Evolutionary conservation across 1,284 basidiomycete genomes (phyloP), one percentile per base, ranked within the genome.

Genomic region (Malassezia psittaci): DNA sequence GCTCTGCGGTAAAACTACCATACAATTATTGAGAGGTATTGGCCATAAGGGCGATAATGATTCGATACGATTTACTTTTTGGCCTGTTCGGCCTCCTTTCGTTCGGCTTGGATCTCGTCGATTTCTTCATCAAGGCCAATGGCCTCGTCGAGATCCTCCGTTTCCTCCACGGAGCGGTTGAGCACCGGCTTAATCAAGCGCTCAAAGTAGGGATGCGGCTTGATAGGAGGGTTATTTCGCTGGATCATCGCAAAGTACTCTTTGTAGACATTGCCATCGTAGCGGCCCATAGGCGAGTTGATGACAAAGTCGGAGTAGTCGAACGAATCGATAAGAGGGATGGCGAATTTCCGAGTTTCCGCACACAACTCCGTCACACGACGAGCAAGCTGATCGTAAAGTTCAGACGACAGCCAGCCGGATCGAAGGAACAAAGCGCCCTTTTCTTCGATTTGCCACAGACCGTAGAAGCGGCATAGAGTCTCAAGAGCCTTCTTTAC

Each of bases 391-490:
- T 68, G 68, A 69, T 80, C 79, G 54, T 79, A 75, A 61, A 79
- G 77, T 35, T 71, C 61, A 11, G 74, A 66, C 16, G 65, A 69
- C 54, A 79, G 76, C 75, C 77, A 80, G 50, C 77, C 78, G 56
- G 63, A 66, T 41, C 68, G 68, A 32, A 81, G 74, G 76, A 81
- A 81, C 64, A 77, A 77, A 33, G 76, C 78, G 43, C 78, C 79
- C 70, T 80, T 79, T 76, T 81, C 80, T 67, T 81, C 80, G 63
- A 81, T 77, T 66, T 79, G 77, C 79, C 79, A 81, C 12, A 80
- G 71, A n/a, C 79, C 72, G 56, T 74, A 74, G 52, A 74, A 64
- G 38, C 61, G 65, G 45, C 60, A 59, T 29, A 74, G 49, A 36
- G 66, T 51, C 46, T 65, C 57, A 32, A 74, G 63, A 40, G 67